Conservation (phyloP, 2,329 filamentous ascomycete species). For the Penicillium freii region DNA sequence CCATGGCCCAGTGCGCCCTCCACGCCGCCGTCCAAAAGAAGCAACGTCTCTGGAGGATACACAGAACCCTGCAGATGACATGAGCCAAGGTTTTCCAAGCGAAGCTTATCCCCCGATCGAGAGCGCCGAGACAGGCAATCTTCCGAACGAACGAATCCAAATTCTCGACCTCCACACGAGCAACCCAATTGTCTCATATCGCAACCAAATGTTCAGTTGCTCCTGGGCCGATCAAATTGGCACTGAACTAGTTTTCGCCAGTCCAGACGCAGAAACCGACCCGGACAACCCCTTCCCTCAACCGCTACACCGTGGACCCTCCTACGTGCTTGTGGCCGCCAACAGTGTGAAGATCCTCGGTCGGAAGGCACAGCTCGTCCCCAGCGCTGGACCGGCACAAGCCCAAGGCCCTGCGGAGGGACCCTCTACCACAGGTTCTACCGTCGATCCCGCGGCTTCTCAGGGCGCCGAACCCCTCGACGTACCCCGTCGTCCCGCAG, state of each 20-base stretch:
- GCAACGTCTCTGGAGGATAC: constrained; percentile 10
- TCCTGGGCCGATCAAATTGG: constrained; percentile 80
- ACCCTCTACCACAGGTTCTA: background rate
- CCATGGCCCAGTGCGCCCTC: constrained; percentile 39
- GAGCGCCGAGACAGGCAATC: constrained; percentile 33
- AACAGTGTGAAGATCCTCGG: constrained; percentile 69
- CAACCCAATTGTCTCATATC: constrained; percentile 77
- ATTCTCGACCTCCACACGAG: constrained; percentile 76
- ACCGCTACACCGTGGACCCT: constrained; percentile 42
- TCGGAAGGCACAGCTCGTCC: constrained; percentile 59
- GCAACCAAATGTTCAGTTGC: constrained; percentile 74
- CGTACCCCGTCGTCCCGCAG: constrained; percentile 26
- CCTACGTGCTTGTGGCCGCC: constrained; percentile 70
- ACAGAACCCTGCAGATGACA: background rate
- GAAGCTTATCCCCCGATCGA: constrained; percentile 41
- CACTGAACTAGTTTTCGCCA: constrained; percentile 73
- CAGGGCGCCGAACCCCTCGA: constrained; percentile 1
- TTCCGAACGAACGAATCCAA: constrained; percentile 57
- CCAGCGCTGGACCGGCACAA: constrained; percentile 35
- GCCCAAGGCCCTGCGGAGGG: background rate
- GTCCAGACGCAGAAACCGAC: constrained; percentile 35
- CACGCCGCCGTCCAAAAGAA: constrained; percentile 29
- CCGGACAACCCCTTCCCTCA: constrained; percentile 31
- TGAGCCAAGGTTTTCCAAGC: constrained; percentile 1
- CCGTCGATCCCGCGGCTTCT: background rate